phyloP scores from a whole-genome alignment of 1,139 yeast genomes.

The Eremothecium gossypii region DNA sequence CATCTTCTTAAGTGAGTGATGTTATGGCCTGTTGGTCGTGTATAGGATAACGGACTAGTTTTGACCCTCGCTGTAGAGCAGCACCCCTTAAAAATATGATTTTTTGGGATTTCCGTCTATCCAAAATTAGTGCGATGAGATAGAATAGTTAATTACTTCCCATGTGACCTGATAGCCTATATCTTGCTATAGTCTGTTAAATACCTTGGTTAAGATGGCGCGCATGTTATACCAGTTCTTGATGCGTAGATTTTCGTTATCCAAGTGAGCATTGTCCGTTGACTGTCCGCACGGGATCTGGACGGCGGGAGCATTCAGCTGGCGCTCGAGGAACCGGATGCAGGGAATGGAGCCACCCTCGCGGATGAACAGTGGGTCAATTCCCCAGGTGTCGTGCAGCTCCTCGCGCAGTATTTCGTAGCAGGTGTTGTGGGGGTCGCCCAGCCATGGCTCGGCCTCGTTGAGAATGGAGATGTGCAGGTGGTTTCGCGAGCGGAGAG shows the following conservation, averaged over 20 bases:
- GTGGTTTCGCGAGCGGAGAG: conserved; percentile 50
- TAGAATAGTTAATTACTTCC: not conserved
- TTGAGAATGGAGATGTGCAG: conserved; percentile 54
- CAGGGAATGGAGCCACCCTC: conserved; percentile 98
- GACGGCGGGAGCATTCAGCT: conserved; percentile 80
- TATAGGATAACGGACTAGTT: too few relatives aligned
- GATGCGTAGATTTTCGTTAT: conserved; percentile 75
- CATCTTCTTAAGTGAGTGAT: too few relatives aligned
- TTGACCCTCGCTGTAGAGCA: too few relatives aligned
- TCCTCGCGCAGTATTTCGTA: conserved; percentile 57
- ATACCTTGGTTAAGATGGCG: conserved; percentile 49
- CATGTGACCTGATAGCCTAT: not conserved
- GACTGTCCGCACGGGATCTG: conserved; percentile 96
- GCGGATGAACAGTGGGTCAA: conserved; percentile 69
- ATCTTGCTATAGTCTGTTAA: conserved; percentile 32
- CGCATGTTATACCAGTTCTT: conserved; percentile 69
- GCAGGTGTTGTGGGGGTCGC: conserved; percentile 68
- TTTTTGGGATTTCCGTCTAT: too few relatives aligned
- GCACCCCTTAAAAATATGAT: too few relatives aligned
- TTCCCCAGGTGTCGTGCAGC: conserved; percentile 53
- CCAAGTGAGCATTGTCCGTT: conserved; percentile 87
- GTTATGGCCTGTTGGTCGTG: too few relatives aligned
- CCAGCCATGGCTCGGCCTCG: conserved; percentile 95
- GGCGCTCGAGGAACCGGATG: conserved; percentile 72
- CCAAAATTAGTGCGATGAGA: not conserved